Conservation (phyloP, 371 early-diverging fungal genomes). For the Mycotypha africana region DNA sequence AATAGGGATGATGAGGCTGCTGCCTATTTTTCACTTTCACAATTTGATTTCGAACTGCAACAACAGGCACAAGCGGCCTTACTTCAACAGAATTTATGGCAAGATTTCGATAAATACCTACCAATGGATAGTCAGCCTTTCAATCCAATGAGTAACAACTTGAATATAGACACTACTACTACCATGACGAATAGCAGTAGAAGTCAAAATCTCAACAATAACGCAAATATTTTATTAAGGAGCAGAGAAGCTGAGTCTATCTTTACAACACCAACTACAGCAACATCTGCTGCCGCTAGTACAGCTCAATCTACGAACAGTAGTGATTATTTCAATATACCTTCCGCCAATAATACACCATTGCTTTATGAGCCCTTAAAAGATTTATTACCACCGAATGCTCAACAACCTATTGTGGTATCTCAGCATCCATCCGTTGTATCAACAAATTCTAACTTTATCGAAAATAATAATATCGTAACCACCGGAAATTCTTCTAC, state of each 20-base stretch:
- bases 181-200: conserved; percentile 1
- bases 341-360: not conserved
- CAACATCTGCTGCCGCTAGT: no score
- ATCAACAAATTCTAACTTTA: not conserved
- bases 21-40: conserved; percentile 25
- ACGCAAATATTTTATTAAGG: no score
- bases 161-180: no score
- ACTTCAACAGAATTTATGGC: conserved; percentile 29
- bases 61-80: conserved; percentile 39
- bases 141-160: not conserved
- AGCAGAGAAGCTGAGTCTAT: not conserved
- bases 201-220: conserved; percentile 1
- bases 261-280: not conserved
- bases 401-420: conserved; percentile 1
- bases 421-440: not conserved
- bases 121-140: conserved; percentile 19
- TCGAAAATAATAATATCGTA: no score
- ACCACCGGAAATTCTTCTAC: no score
- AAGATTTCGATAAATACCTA: conserved; percentile 35
- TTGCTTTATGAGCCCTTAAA: conserved; percentile 15
- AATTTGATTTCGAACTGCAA: conserved; percentile 36
- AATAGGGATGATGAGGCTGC: no score
- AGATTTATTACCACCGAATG: conserved; percentile 6
- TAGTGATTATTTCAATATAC: no score
- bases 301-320: no score